Base-by-base conservation (phyloP, 768 basidiomycete genomes). In the Psilocybe cubensis region DNA sequence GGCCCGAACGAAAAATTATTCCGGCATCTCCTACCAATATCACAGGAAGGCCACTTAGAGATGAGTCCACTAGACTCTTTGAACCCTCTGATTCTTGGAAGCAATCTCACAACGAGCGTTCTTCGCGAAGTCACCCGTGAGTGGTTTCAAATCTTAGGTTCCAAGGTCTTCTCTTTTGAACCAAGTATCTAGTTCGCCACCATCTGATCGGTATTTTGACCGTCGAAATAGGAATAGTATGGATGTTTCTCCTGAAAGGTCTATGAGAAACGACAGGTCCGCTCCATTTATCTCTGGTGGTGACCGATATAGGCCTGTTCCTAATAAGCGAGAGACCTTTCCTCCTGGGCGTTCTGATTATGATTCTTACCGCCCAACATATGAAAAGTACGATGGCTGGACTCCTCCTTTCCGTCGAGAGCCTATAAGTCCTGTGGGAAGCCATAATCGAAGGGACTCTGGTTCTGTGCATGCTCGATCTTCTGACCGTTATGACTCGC, bases 11-110 rank as follows among this genome's bases (percentile, higher is more conserved):
- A 61, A 73, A 79, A 58, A 69, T 72, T 41, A 63, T 74, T 21
- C 75, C 77, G 7, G 49, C 70, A 12, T 79, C 79, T 5, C 76
- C 79, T 29, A 70, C 70, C 17, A 60, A 57, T 20, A 63, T 66
- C 46, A 67, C 70, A 51, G 69, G 69, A 28, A 66, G 70, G 56
- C 58, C 61, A 41, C 67, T 69, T 33, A 71, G 73, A 42, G 74
- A 77, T 43, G 71, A 68, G 49, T 60, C 75, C 24, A 68, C 70
- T 57, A 78, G 87, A 61, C 83, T 85, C 77, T 85, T 91, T 65
- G 90, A 91, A 66, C 88, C 89, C 28, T 88, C 87, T 29, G 85
- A 88, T 18, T 72, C 76, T 28, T 91, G 90, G 89, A 88, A 86
- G 66, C 82, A 87, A 61, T 70, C 73, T 8, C 83, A 84, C 62